These are phyloP conservation scores for Gymnopilus junonius DNA, from an alignment of 768 basidiomycete genomes.

Conservation along the genomic window DNA sequence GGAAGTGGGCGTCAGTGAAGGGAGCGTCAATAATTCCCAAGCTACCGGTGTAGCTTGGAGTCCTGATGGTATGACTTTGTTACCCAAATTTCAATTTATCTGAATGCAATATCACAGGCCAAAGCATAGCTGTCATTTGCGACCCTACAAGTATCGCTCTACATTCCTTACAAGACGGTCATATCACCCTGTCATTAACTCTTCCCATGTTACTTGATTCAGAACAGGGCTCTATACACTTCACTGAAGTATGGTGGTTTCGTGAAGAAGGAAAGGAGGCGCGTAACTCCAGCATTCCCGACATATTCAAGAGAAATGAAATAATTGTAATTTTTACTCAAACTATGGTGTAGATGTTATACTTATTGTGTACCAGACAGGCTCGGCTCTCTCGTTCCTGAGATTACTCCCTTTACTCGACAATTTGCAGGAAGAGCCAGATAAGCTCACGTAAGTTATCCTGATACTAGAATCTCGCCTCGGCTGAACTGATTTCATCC, in stretches of 20 bases:
- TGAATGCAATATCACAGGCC: slow-evolving; percentile 44
- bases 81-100: neutral
- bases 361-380: slow-evolving; percentile 57
- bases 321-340: slow-evolving; percentile 49
- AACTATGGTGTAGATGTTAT: neutral
- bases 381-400: slow-evolving; percentile 75
- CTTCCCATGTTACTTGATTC: slow-evolving; percentile 30
- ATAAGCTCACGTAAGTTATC: slow-evolving; percentile 59
- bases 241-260: slow-evolving; percentile 80
- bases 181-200: slow-evolving; percentile 50
- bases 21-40: slow-evolving; percentile 47
- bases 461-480: slow-evolving; percentile 2
- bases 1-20: slow-evolving; percentile 72
- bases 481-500: slow-evolving; percentile 18
- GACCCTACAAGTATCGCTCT: slow-evolving; percentile 70
- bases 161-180: slow-evolving; percentile 82
- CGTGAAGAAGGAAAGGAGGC: slow-evolving; percentile 44
- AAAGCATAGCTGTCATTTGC: slow-evolving; percentile 73
- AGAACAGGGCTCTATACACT: slow-evolving; percentile 20
- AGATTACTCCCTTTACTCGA: slow-evolving; percentile 75
- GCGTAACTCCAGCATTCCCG: slow-evolving; percentile 56
- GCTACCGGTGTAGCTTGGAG: slow-evolving; percentile 77
- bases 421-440: slow-evolving; percentile 65
- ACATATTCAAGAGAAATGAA: slow-evolving; percentile 73
- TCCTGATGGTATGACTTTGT: slow-evolving; percentile 63